Evolutionary conservation across 345 rosid species (phyloP).

Genomic region (Syzygium aqueum): DNA sequence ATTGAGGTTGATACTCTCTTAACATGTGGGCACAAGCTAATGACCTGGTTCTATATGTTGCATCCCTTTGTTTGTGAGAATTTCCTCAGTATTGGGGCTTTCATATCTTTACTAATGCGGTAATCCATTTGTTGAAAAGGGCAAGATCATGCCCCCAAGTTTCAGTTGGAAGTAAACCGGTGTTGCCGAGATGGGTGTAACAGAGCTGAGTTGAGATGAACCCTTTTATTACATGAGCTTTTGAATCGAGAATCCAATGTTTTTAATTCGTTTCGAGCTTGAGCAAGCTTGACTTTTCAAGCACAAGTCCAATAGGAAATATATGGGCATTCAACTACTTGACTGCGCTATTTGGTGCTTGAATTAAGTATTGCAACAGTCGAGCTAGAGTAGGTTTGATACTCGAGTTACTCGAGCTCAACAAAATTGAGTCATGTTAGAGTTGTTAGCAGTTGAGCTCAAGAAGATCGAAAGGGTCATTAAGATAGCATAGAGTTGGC

Average conservation of each 20-base stretch:
- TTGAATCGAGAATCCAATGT: neutral
- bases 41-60: neutral
- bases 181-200: neutral
- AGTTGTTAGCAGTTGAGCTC: neutral
- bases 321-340: neutral
- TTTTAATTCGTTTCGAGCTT: neutral
- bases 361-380: neutral
- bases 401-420: neutral
- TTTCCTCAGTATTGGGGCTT: neutral
- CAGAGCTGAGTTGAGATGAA: neutral
- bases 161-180: neutral
- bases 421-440: neutral
- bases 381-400: neutral
- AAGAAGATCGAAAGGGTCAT: neutral
- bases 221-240: neutral
- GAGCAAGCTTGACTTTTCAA: neutral
- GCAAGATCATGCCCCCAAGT: neutral
- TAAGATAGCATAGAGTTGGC: neutral
- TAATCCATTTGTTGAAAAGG: neutral
- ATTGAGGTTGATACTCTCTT: neutral
- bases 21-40: neutral
- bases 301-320: neutral
- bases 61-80: neutral
- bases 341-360: neutral
- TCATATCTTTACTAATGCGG: neutral